Base-by-base conservation (phyloP, 495 filamentous ascomycete genomes). In the Penicillium pulvis region DNA sequence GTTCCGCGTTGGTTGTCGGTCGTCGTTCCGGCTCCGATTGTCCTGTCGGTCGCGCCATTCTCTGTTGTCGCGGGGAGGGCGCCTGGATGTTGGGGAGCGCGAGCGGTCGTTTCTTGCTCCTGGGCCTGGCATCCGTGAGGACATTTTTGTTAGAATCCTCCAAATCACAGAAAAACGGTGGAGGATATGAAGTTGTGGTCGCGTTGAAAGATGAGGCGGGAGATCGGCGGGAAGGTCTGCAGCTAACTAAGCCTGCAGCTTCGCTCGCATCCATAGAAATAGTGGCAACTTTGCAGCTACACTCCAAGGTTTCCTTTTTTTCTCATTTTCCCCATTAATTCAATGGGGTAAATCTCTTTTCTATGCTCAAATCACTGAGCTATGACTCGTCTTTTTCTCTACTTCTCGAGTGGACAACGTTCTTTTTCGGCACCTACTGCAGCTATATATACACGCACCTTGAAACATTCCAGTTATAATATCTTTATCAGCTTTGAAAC, bases 51-150 rank as follows among this genome's bases (percentile, higher is more conserved):
- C 63, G 59, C 63, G 65, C 58, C 62, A 59, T 57, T 70, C 70
- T 62, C 66, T 59, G 31, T 75, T 66, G 44, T 75, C 70, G 62
- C 68, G 61, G 56, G 75, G 74, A 55, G 65, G 73, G 47, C 74
- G 73, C 65, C 72, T 74, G 35, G 72, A 71, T 20, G 69, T 69
- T 28, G 77, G 77, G 9, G 79, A 80, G 47, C 72, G 73, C 53
- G 79, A 81, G 45, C 79, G 68, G 63, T 63, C 71, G 55, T 76
- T 68, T 59, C 72, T 75, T 14, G 68, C 33, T 43, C 67, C 64
- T 49, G 74, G 60, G 53, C 75, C 72, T 6, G 72, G 63, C 3
- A 67, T 54, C 53, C 71, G 68, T 43, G 67, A 60, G 17, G 74
- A 74, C 74, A 77, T 79, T 30, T 30, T 28, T 17, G 39, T 4